Conservation (phyloP, 371 early-diverging fungal species). For the Rhizopus arrhizus region DNA sequence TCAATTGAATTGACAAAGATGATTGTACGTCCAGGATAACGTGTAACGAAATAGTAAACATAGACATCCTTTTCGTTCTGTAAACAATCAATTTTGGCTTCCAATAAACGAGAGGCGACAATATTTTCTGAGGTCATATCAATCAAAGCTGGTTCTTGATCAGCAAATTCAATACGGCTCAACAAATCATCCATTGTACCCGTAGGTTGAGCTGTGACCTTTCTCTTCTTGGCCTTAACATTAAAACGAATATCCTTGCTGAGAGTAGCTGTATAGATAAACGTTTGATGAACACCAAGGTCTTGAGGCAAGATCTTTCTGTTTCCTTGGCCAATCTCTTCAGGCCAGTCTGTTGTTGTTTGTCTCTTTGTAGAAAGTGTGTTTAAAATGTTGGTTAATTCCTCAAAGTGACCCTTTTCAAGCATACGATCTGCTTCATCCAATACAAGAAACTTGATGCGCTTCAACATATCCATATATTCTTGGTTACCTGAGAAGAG, state of each 20-base stretch:
- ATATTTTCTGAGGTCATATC: slow-evolving; percentile 69
- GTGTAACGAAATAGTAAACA: slow-evolving; percentile 82
- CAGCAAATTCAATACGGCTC: slow-evolving; percentile 72
- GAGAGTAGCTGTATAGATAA: slow-evolving; percentile 97
- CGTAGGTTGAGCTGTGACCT: slow-evolving; percentile 23
- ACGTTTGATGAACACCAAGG: slow-evolving; percentile 74
- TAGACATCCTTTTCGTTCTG: slow-evolving; percentile 85
- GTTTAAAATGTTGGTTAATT: slow-evolving; percentile 68
- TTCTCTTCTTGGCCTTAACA: slow-evolving; percentile 52
- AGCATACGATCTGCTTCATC: slow-evolving; percentile 99
- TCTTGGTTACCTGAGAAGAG: slow-evolving; percentile 72
- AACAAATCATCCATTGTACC: slow-evolving; percentile 61
- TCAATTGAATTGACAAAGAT: slow-evolving; percentile 96
- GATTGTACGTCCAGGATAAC: slow-evolving; percentile 89
- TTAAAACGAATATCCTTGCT: slow-evolving; percentile 68
- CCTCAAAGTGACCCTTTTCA: slow-evolving; percentile 89
- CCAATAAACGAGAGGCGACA: slow-evolving; percentile 71
- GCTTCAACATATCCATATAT: slow-evolving; percentile 55
- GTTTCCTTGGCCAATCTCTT: slow-evolving; percentile 22
- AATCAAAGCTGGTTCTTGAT: slow-evolving; percentile 69
- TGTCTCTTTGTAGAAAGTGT: slow-evolving; percentile 56
- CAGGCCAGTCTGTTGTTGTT: slow-evolving; percentile 49
- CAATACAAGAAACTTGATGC: slow-evolving; percentile 75
- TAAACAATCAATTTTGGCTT: slow-evolving; percentile 85
- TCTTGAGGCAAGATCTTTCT: slow-evolving; percentile 21